Base-by-base conservation (phyloP, 306 rosid species). In the Ochetophila trinervis region DNA sequence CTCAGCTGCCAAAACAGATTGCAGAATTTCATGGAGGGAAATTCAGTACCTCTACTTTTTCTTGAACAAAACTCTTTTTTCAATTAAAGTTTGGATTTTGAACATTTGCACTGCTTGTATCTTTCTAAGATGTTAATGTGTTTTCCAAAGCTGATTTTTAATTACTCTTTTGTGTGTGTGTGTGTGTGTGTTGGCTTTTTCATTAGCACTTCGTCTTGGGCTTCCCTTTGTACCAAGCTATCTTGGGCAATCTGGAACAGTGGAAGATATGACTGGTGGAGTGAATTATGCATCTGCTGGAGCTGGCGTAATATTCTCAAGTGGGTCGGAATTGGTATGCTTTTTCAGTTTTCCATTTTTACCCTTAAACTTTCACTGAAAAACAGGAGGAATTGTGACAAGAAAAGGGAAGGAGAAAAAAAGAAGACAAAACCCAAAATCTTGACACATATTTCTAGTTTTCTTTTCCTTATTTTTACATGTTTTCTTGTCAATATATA, bases 201-300 rank as follows among this genome's bases (percentile, higher is more conserved):
- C 21, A 21, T 59, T 75, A 89, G 95, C 95, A 21, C 37, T 79
- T 65, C 96, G 78, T 60, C 93, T 92, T 22, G 88, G 98, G 36
- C 91, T 89, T 74, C 95, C 96, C 23, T 92, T 89, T 60, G 91
- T 89, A 20, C 93, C 95, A 4, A 92, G 91, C 78, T 89, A 84
- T 79, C 93, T 92, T 23, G 94, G 96, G 19, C 91, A 85, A 53
- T 20, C 32, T 3, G 93, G 96, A 57, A 63, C 47, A 5, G 80
- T 78, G 57, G 63, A 80, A 52, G 88, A 85, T 69, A 89, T 87
- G 96, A 73, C 84, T 54, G 87, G 74, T 2, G 98, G 95, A 3
- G 85, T 92, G 10, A 92, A 89, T 77, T 92, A 82, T 44, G 96
- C 96, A 53, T 92, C 98, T 60, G 98, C 98, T 36, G 93, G 86